Percentiles rank a stretch among this genome's conserved stretches.
These are phyloP conservation scores for Solanum pimpinellifolium DNA, from an alignment of 257 asterid genomes.

Conservation along the genomic window DNA sequence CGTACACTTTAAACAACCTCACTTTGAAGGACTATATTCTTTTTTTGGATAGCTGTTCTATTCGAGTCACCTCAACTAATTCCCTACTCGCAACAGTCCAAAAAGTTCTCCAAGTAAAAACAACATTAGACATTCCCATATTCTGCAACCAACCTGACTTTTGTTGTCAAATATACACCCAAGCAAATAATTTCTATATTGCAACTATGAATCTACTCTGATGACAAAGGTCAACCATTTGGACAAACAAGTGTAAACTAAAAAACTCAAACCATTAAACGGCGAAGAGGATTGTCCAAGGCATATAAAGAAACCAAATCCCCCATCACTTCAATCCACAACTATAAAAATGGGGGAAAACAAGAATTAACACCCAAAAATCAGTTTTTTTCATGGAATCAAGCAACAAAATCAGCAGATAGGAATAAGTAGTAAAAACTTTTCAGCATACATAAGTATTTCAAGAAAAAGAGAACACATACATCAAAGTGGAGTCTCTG, in stretches of 20 bases:
- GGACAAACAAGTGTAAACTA: not conserved
- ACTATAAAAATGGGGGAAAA: not conserved
- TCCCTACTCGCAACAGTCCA: not conserved
- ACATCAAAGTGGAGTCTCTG: constrained; percentile 77
- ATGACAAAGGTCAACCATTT: not conserved
- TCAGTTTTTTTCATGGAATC: not conserved
- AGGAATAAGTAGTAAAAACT: not conserved
- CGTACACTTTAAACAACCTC: not conserved
- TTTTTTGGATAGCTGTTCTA: not conserved
- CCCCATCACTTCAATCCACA: not conserved
- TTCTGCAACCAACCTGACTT: not conserved
- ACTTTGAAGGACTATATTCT: not conserved
- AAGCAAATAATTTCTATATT: no score
- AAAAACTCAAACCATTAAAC: not conserved
- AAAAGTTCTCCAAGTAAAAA: not conserved
- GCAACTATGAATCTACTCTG: not conserved
- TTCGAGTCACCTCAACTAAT: not conserved
- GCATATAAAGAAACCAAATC: not conserved
- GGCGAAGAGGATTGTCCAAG: not conserved
- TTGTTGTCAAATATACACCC: not conserved
- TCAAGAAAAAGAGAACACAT: not conserved
- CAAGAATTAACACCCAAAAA: not conserved
- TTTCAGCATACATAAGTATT: not conserved
- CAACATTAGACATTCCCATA: not conserved
- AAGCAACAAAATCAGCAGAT: not conserved